Percentiles rank a stretch among this genome's conserved stretches.
These are phyloP conservation scores for Epichloe sibirici DNA, from an alignment of 2,329 filamentous ascomycete species.

Conservation along the genomic window DNA sequence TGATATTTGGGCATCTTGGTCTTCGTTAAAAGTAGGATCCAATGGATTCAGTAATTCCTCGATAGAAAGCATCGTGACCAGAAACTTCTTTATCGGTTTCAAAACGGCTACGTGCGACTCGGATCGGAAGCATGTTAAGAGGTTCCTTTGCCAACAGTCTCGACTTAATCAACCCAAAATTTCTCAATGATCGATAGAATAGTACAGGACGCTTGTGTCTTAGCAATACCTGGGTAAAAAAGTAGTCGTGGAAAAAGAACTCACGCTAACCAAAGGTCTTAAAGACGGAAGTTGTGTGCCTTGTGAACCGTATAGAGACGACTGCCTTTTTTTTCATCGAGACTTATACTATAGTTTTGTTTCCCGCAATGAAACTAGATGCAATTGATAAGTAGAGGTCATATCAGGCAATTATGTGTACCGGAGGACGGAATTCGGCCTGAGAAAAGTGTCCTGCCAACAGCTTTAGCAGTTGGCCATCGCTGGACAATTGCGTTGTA, in stretches of 20 bases:
- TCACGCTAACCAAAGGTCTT: not conserved
- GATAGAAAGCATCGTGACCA: constrained; percentile 1
- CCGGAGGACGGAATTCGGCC: not conserved
- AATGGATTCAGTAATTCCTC: constrained; percentile 2
- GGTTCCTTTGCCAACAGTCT: not conserved
- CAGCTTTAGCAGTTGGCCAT: not conserved
- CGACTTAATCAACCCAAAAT: not conserved
- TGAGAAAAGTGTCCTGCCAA: not conserved
- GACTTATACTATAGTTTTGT: not conserved
- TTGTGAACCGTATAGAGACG: not conserved
- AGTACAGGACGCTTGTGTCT: not conserved
- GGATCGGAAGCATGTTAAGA: not conserved
- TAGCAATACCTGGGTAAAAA: not conserved
- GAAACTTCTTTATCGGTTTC: not conserved
- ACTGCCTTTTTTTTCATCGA: not conserved
- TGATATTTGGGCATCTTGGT: not conserved
- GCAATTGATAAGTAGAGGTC: not conserved
- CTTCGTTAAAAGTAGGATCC: not conserved
- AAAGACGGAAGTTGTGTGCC: not conserved
- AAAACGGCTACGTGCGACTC: not conserved
- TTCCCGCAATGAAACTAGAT: not conserved
- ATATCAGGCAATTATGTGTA: not conserved
- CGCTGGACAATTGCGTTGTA: constrained; percentile 1
- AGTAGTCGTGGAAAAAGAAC: not conserved
- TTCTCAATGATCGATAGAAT: not conserved